Conservation (phyloP, 306 rosid genomes). For the Astragalus membranaceus region DNA sequence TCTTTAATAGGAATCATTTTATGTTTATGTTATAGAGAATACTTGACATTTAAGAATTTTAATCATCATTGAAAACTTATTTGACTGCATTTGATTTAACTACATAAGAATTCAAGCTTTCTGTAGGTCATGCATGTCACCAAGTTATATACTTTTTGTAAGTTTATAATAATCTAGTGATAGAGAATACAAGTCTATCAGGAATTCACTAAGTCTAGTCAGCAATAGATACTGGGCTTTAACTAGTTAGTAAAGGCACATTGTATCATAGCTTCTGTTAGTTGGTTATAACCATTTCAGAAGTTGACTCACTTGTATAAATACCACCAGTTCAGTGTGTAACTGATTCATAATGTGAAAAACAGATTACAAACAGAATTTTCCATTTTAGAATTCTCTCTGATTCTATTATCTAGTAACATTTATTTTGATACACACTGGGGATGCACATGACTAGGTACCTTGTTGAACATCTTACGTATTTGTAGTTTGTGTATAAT, state of each 20-base stretch:
- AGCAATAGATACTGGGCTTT: no score
- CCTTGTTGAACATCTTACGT: constrained; percentile 5
- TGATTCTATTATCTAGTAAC: background rate
- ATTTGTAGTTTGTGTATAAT: constrained; percentile 7
- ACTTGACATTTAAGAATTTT: background rate
- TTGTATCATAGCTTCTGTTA: no score
- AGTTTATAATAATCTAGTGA: background rate
- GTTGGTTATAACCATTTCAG: no score
- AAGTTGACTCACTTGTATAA: no score
- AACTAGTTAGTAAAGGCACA: no score
- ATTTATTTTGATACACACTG: constrained; percentile 16
- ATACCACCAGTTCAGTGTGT: no score
- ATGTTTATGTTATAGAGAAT: background rate
- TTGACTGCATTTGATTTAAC: background rate
- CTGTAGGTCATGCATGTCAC: background rate
- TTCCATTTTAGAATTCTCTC: no score
- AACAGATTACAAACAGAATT: no score
- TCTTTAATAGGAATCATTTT: background rate
- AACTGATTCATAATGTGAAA: no score
- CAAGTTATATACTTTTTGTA: background rate
- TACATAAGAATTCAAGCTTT: background rate
- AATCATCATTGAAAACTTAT: constrained; percentile 3
- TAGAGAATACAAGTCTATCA: no score
- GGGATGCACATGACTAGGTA: background rate
- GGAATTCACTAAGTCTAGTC: no score